These are phyloP conservation scores for Penicillium verhagenii DNA, from an alignment of 495 filamentous ascomycete genomes.

Conservation along the genomic window DNA sequence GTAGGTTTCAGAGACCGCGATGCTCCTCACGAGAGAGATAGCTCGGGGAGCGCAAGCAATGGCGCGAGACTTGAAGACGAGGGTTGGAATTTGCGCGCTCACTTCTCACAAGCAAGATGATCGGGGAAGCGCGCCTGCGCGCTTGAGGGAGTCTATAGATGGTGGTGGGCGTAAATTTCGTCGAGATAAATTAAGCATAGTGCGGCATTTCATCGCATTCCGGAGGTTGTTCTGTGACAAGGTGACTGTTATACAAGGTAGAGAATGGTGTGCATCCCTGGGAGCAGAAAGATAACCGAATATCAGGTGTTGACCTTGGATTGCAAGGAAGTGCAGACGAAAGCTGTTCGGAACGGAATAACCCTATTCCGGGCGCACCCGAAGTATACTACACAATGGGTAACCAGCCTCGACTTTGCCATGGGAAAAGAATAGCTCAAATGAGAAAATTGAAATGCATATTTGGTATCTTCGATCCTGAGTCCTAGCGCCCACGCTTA, in stretches of 20 bases:
- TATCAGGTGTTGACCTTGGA: neutral
- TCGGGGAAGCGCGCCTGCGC: slow-evolving; percentile 19
- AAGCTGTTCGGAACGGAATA: slow-evolving; percentile 14
- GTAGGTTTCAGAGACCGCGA: neutral
- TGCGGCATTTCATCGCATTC: slow-evolving; percentile 27
- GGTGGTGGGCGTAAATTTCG: slow-evolving; percentile 12
- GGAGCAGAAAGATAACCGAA: neutral
- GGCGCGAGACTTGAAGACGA: neutral
- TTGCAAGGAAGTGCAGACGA: neutral
- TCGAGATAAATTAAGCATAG: slow-evolving; percentile 22
- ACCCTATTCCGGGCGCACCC: neutral
- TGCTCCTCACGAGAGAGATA: too few relatives aligned
- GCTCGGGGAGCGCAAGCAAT: neutral
- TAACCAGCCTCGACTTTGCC: neutral
- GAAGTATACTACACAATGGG: slow-evolving; percentile 4
- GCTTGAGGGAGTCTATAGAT: slow-evolving; percentile 7
- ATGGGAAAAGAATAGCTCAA: neutral
- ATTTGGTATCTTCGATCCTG: slow-evolving; percentile 19
- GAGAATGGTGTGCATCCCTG: neutral
- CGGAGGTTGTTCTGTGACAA: slow-evolving; percentile 1
- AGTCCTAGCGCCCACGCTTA: slow-evolving; percentile 14
- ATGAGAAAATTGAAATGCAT: neutral
- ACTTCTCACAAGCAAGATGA: neutral
- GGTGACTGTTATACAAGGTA: neutral
- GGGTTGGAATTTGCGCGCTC: neutral